Evolutionary conservation across 73 alveolate species (phyloP).

Genomic region (Uronychia setigera): DNA sequence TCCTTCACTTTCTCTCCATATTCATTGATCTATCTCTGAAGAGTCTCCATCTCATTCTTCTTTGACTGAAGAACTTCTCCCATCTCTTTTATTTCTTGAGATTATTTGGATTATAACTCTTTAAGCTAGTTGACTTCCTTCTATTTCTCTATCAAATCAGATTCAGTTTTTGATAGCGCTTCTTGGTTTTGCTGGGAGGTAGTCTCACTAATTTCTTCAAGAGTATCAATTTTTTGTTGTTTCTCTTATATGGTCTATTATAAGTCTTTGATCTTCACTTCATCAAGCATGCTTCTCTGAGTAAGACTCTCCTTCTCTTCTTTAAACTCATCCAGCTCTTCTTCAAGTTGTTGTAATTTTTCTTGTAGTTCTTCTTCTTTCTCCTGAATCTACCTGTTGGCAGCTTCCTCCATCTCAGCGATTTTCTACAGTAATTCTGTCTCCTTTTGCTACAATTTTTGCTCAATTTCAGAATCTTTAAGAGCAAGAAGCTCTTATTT

Average conservation of each 20-base stretch:
- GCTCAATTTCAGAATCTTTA: too few species aligned
- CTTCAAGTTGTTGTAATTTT: not conserved
- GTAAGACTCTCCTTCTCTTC: not conserved
- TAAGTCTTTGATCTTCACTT: not conserved
- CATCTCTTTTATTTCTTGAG: not conserved
- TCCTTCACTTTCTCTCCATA: not conserved
- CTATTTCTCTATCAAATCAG: not conserved
- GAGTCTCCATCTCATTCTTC: not conserved
- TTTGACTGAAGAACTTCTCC: not conserved
- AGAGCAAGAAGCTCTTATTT: too few species aligned
- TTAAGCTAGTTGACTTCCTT: not conserved
- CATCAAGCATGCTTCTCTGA: not conserved
- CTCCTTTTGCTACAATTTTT: too few species aligned
- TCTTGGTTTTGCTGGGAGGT: too few species aligned
- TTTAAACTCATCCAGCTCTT: not conserved
- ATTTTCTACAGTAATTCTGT: too few species aligned
- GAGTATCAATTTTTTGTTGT: too few species aligned
- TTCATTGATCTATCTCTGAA: not conserved
- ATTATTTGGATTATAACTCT: not conserved
- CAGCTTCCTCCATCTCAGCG: too few species aligned
- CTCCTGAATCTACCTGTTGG: too few species aligned
- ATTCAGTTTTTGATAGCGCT: too few species aligned
- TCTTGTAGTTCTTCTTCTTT: too few species aligned
- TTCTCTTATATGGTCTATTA: too few species aligned
- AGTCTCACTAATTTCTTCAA: too few species aligned